Percentiles rank a stretch among this genome's conserved stretches.
These are phyloP conservation scores for Saururus chinensis DNA, from an alignment of 164 flowering plant species.

Conservation along the genomic window DNA sequence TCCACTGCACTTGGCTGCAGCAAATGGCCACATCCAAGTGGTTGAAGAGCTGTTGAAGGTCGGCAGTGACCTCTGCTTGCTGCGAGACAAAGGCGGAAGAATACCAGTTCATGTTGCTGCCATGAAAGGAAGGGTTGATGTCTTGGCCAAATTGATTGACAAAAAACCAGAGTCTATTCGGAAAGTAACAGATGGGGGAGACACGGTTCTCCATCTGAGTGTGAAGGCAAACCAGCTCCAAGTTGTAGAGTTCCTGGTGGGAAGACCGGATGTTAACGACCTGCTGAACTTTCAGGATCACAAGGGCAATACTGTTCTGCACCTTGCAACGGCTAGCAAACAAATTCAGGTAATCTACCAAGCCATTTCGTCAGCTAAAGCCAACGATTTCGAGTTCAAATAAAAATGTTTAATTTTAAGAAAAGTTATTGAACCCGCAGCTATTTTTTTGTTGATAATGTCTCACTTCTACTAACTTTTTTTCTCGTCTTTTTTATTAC, in stretches of 20 bases:
- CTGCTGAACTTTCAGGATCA: neutral
- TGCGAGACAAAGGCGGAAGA: neutral
- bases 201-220: neutral
- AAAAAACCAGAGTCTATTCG: neutral
- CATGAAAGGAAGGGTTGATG: neutral
- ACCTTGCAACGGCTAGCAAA: neutral
- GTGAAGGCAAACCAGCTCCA: constrained; percentile 4
- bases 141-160: neutral
- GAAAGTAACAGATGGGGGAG: neutral
- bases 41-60: neutral
- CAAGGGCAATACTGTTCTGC: constrained; percentile 3
- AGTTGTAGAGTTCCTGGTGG: neutral
- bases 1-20: constrained; percentile 7
- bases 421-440: too few relatives aligned
- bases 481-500: too few relatives aligned
- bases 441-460: too few relatives aligned
- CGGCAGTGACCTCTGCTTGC: constrained; percentile 1
- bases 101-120: constrained; percentile 6
- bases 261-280: neutral
- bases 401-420: too few relatives aligned
- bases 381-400: too few relatives aligned
- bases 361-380: too few relatives aligned
- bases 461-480: too few relatives aligned
- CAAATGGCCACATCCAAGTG: neutral
- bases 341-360: constrained; percentile 6